phyloP scores from a whole-genome alignment of 768 basidiomycete species.

The Lactarius hatsudake region DNA sequence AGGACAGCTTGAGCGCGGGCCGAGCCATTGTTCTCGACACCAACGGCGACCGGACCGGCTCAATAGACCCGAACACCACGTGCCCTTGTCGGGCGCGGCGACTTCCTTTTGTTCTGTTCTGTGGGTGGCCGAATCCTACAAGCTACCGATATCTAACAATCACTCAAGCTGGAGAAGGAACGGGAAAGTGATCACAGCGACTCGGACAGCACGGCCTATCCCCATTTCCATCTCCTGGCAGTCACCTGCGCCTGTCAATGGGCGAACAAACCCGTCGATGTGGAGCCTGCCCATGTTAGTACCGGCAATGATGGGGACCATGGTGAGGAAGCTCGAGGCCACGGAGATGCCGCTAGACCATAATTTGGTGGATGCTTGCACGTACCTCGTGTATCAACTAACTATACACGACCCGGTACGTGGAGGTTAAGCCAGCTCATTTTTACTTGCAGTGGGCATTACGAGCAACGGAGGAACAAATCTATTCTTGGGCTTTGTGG shows the following conservation, averaged over 20 bases:
- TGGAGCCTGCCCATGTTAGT: background rate
- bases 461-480: background rate
- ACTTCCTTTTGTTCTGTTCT: background rate
- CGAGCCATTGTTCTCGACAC: background rate
- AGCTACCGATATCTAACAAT: background rate
- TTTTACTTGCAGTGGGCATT: background rate
- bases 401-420: background rate
- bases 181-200: background rate
- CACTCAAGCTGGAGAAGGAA: background rate
- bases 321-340: background rate
- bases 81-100: background rate
- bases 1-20: too few relatives aligned
- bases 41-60: too few relatives aligned
- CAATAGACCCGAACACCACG: background rate
- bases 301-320: background rate
- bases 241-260: background rate
- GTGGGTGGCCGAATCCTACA: background rate
- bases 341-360: background rate
- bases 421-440: background rate
- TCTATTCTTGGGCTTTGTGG: background rate
- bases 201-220: background rate
- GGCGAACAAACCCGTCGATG: background rate
- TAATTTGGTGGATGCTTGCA: background rate
- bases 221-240: background rate
- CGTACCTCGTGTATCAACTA: background rate